A percentile compares a stretch with the other conserved stretches of the same genome.
Conservation (phyloP, 345 rosid genomes). For the Euphorbia tirucalli region DNA sequence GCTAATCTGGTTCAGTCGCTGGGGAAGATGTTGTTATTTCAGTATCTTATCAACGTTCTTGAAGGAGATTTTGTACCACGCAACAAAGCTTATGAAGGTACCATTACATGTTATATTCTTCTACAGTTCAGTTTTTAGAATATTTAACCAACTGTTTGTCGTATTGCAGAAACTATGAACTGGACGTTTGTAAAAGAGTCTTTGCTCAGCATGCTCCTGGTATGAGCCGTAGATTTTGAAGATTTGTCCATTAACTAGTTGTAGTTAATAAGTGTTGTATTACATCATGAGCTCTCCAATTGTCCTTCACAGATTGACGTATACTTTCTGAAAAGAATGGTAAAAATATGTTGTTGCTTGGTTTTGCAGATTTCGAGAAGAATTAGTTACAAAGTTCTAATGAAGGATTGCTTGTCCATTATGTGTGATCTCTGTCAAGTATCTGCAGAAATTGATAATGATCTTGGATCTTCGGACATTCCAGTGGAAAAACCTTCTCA, state of each 20-base stretch:
- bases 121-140: conserved; percentile 7
- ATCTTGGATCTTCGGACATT: conserved; percentile 16
- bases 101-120: conserved; percentile 9
- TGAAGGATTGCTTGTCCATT: conserved; percentile 61
- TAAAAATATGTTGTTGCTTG: conserved; percentile 7
- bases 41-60: conserved; percentile 68
- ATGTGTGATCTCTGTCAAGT: conserved; percentile 44
- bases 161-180: conserved; percentile 64
- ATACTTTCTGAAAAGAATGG: neutral
- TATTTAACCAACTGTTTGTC: neutral
- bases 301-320: neutral
- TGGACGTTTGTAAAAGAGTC: conserved; percentile 71
- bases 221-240: conserved; percentile 20
- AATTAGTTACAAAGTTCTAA: conserved; percentile 58
- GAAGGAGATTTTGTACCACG: conserved; percentile 61
- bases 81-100: conserved; percentile 51
- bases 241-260: conserved; percentile 7
- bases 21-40: conserved; percentile 62
- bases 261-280: neutral
- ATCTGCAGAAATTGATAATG: conserved; percentile 19
- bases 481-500: conserved; percentile 27
- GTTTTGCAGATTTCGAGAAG: conserved; percentile 66
- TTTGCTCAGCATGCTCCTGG: conserved; percentile 70
- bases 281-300: neutral
- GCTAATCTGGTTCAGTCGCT: conserved; percentile 45